Conservation (phyloP, 78 protist species). For the Anaeramoeba ignava region DNA sequence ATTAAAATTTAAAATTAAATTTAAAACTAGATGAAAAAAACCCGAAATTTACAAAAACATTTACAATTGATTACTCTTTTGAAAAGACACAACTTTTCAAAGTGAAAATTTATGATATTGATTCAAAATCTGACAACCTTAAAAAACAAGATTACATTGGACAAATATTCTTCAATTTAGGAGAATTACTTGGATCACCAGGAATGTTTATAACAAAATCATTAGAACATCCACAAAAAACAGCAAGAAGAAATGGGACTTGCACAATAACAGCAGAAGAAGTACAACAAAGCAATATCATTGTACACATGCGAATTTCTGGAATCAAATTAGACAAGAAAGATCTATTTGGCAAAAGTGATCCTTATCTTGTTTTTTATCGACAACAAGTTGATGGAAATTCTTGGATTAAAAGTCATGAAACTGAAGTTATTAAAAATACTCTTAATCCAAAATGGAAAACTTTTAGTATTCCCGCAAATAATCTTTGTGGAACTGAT, state of each 20-base stretch:
- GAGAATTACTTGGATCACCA: background rate
- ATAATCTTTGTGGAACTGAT: no score
- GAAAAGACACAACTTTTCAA: background rate
- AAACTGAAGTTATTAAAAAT: no score
- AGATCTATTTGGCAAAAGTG: no score
- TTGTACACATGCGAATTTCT: background rate
- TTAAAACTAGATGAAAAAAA: background rate
- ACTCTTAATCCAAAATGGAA: no score
- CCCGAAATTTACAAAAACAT: background rate
- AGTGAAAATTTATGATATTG: background rate
- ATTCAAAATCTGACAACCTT: background rate
- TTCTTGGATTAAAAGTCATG: no score
- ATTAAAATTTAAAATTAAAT: no score
- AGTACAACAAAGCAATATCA: background rate
- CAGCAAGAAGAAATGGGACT: background rate
- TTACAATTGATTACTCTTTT: background rate
- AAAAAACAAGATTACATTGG: background rate
- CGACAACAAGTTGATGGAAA: no score
- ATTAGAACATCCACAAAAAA: background rate
- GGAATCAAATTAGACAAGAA: background rate
- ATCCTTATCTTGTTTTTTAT: no score
- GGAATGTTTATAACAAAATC: background rate
- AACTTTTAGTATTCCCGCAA: no score
- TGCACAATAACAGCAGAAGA: background rate
- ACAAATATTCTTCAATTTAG: background rate